Evolutionary conservation across 352 stramenopile genomes (phyloP).

Genomic region (Paralagenidium karlingii): DNA sequence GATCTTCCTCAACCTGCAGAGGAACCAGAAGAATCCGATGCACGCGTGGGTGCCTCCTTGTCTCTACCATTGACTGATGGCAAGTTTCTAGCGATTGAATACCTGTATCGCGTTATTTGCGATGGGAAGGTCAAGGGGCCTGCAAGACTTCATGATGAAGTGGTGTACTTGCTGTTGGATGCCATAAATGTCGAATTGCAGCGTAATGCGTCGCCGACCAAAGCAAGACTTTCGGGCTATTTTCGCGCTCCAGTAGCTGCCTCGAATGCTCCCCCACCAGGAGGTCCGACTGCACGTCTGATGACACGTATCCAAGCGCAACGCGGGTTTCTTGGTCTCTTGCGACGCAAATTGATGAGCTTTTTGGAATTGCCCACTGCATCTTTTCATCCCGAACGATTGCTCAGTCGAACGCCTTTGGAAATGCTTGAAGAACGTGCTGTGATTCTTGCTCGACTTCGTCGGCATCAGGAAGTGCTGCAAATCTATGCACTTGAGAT

Average conservation of each 20-base stretch:
- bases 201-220: slow-evolving; percentile 4
- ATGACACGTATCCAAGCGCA: slow-evolving; percentile 46
- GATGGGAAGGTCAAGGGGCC: slow-evolving; percentile 14
- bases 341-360: slow-evolving; percentile 47
- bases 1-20: not conserved
- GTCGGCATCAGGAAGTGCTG: slow-evolving; percentile 68
- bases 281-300: no score
- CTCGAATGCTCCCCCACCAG: not conserved
- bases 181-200: slow-evolving; percentile 22
- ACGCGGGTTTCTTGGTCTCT: slow-evolving; percentile 28
- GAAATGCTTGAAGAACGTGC: slow-evolving; percentile 78
- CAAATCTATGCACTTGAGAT: slow-evolving; percentile 69
- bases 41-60: not conserved
- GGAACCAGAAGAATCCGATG: not conserved
- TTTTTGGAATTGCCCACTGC: slow-evolving; percentile 46
- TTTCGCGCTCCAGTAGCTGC: not conserved
- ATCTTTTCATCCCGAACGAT: slow-evolving; percentile 62
- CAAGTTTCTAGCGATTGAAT: slow-evolving; percentile 64
- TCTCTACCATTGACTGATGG: slow-evolving; percentile 39
- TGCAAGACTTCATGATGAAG: slow-evolving; percentile 59
- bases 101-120: slow-evolving; percentile 61
- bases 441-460: slow-evolving; percentile 54
- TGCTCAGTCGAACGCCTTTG: slow-evolving; percentile 54
- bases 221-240: slow-evolving; percentile 1
- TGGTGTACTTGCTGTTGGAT: slow-evolving; percentile 66